phyloP scores from a whole-genome alignment of 495 filamentous ascomycete species.

The Zalerion maritima region DNA sequence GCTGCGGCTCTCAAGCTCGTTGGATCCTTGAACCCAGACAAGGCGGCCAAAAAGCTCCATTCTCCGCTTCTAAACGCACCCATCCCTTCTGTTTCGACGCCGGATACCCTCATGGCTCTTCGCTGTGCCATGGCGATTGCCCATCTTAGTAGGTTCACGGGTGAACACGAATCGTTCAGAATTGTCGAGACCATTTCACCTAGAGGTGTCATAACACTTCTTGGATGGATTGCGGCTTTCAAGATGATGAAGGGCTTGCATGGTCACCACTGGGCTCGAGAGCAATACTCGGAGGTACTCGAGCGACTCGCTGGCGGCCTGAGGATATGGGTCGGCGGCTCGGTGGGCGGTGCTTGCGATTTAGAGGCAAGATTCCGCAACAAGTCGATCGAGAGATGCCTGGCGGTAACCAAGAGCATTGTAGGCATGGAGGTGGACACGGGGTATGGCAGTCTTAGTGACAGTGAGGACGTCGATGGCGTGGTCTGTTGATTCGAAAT shows the following conservation, averaged over 20 bases:
- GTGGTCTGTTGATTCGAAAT: too few species aligned
- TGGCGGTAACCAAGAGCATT: constrained; percentile 31
- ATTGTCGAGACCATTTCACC: constrained; percentile 33
- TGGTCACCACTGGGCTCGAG: constrained; percentile 36
- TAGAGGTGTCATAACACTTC: constrained; percentile 39
- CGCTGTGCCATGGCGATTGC: constrained; percentile 70
- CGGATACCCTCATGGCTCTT: constrained; percentile 57
- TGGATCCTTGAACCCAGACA: constrained; percentile 24
- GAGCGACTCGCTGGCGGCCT: constrained; percentile 39
- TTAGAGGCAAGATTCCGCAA: constrained; percentile 30
- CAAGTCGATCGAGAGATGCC: constrained; percentile 32
- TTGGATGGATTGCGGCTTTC: constrained; percentile 67
- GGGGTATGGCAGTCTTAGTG: constrained; percentile 34
- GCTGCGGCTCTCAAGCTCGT: constrained; percentile 38
- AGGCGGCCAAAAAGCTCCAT: constrained; percentile 23
- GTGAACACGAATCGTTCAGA: constrained; percentile 23
- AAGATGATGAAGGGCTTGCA: constrained; percentile 47
- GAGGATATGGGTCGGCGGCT: constrained; percentile 39
- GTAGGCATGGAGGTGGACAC: constrained; percentile 38
- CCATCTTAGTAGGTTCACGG: constrained; percentile 39
- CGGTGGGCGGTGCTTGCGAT: constrained; percentile 25
- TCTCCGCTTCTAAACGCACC: constrained; percentile 16
- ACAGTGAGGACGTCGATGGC: too few species aligned
- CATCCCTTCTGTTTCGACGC: constrained; percentile 26
- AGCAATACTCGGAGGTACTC: constrained; percentile 27